Evolutionary conservation across 768 basidiomycete genomes (phyloP).

Genomic region (Rhodotorula babjevae): DNA sequence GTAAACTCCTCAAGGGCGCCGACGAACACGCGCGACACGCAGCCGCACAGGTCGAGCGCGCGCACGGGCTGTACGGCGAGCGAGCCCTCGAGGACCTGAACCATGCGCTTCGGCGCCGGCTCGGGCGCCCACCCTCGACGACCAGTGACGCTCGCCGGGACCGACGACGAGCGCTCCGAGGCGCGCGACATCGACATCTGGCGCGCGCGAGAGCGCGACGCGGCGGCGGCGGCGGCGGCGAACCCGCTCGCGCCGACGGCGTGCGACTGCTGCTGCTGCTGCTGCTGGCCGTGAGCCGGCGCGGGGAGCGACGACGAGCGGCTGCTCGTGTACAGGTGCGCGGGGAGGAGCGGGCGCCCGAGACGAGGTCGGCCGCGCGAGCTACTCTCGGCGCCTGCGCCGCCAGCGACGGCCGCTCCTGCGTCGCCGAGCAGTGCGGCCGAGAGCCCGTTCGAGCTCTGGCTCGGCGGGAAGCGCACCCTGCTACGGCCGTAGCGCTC

Average conservation of each 20-base stretch:
- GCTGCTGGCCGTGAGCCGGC: conserved; percentile 49
- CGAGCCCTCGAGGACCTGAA: conserved; percentile 59
- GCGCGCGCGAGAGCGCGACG: conserved; percentile 4
- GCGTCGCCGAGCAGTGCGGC: neutral
- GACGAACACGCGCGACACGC: conserved; percentile 84
- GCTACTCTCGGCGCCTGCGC: neutral
- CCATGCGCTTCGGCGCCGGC: conserved; percentile 22
- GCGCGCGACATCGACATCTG: conserved; percentile 12
- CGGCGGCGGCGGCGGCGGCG: neutral
- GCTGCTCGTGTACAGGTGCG: neutral
- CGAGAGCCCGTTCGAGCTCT: neutral
- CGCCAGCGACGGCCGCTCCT: neutral
- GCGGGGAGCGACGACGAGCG: conserved; percentile 46
- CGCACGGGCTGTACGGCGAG: conserved; percentile 56
- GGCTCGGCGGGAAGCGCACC: conserved; percentile 1
- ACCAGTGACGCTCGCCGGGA: conserved; percentile 19
- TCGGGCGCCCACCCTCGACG: conserved; percentile 9
- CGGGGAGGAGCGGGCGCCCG: conserved; percentile 11
- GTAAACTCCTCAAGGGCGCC: conserved; percentile 80
- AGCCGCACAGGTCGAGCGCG: conserved; percentile 89
- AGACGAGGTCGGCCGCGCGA: neutral
- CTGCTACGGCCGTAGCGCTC: conserved; percentile 12
- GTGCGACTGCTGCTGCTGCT: neutral
- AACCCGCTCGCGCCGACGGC: neutral
- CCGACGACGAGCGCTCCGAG: conserved; percentile 27